Percentiles rank a stretch among this genome's conserved stretches.
These are phyloP conservation scores for Sutorius eximius DNA, from an alignment of 1,284 basidiomycete species.

Conservation along the genomic window DNA sequence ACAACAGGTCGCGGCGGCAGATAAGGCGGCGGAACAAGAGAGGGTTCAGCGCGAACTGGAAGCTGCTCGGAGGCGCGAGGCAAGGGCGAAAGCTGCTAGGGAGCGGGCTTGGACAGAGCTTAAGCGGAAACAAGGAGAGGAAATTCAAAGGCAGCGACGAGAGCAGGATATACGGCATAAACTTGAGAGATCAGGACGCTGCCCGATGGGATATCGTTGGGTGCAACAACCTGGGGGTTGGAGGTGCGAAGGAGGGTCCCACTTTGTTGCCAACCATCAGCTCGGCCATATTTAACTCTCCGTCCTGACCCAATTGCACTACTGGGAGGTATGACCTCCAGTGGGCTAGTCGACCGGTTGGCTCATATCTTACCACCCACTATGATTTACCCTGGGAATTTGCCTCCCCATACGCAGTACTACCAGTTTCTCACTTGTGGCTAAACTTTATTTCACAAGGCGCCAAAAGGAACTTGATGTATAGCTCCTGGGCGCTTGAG, in stretches of 20 bases:
- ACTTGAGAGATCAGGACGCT: slow-evolving; percentile 52
- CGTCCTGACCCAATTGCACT: neutral
- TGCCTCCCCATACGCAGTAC: too few species aligned
- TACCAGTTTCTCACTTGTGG: too few species aligned
- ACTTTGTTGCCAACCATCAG: slow-evolving; percentile 39
- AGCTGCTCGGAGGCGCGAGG: slow-evolving; percentile 23
- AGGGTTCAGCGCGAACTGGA: slow-evolving; percentile 27
- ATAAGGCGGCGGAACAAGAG: slow-evolving; percentile 18
- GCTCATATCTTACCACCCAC: too few species aligned
- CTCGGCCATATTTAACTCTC: slow-evolving; percentile 6
- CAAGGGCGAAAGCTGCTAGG: slow-evolving; percentile 23
- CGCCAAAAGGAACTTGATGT: too few species aligned
- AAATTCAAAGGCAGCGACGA: slow-evolving; percentile 33
- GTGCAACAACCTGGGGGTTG: slow-evolving; percentile 47
- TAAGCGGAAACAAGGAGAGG: slow-evolving; percentile 36
- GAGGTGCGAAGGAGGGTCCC: slow-evolving; percentile 54
- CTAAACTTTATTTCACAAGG: too few species aligned
- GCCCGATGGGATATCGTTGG: slow-evolving; percentile 54
- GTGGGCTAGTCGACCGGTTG: too few species aligned
- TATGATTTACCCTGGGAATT: neutral
- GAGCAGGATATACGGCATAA: slow-evolving; percentile 42
- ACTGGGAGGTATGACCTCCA: too few species aligned
- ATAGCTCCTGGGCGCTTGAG: too few species aligned
- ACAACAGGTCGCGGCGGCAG: slow-evolving; percentile 14
- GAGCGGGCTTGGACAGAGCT: slow-evolving; percentile 35